Conservation (phyloP, 2,329 filamentous ascomycete genomes). For the Trichoderma aggressivum region DNA sequence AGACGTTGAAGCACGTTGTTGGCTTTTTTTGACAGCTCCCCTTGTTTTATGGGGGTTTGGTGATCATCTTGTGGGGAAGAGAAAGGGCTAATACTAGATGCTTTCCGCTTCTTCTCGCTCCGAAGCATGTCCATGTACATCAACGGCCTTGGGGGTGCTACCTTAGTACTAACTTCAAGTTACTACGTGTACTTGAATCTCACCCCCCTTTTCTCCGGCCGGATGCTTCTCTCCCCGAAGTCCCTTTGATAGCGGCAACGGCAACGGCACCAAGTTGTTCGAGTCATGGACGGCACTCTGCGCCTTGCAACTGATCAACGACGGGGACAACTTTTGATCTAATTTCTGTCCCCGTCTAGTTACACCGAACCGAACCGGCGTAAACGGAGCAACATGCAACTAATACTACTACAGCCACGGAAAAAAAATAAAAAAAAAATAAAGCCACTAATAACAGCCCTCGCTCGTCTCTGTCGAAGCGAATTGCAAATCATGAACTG, state of each 20-base stretch:
- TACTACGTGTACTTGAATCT: neutral
- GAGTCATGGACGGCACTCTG: neutral
- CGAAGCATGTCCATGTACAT: neutral
- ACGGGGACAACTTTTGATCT: neutral
- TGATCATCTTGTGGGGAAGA: conserved; percentile 7
- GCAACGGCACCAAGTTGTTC: neutral
- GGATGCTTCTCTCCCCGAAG: neutral
- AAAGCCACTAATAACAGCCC: neutral
- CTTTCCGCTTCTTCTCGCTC: neutral
- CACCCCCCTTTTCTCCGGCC: neutral
- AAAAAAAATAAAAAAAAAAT: too few species aligned
- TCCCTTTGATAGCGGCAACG: neutral
- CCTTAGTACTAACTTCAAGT: too few species aligned
- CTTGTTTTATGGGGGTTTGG: neutral
- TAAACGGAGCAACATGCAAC: neutral
- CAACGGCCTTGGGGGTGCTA: too few species aligned
- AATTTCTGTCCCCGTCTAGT: neutral
- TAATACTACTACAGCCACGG: neutral
- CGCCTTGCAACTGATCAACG: neutral
- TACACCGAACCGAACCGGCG: neutral
- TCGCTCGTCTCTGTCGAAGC: neutral
- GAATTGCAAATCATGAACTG: neutral
- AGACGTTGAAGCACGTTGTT: neutral
- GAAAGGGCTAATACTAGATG: neutral
- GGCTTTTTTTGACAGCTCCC: neutral